Base-by-base conservation (phyloP, 352 stramenopile genomes). In the Pythium myriotylum region DNA sequence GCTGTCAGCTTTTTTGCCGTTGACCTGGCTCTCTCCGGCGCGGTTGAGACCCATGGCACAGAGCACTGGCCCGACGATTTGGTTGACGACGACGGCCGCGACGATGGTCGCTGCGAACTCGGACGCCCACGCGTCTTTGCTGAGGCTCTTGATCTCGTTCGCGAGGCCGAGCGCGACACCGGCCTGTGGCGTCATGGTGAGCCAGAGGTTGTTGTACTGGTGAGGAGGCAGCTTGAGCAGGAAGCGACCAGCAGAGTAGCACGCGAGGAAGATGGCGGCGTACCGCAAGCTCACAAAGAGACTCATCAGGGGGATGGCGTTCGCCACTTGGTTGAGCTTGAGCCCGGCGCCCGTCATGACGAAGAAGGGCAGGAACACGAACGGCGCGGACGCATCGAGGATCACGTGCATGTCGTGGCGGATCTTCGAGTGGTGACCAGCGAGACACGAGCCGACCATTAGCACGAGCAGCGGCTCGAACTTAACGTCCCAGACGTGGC, bases 341-440 rank as follows among this genome's bases (percentile, higher is more conserved):
- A 91, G 59, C 22, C 71, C 71, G 2, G 81, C 81, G 2, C 81
- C 81, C 2, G 81, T 91, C 79, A 91, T 91, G 13, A 88, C 78
- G 72, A 91, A 91, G 65, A 91, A 91, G 6, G 81, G 81, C 26
- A 91, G 54, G 41, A 90, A 88, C 59, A 90, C 77, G 66, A 85
- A 91, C 1, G 81, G 81, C 46, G 81, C 81, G 24, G 72, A 75
- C 2, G 70, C 82, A 32, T 91, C 81, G 2, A 91, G 63, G 32
- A 91, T 89, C 29, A 89, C 79, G 59, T 91, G 81, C 81, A 91
- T 91, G 54, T 91, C 79, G 53, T 89, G 81, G 23, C 81, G 79
- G 48, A 91, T 89, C 7, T 60, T 57, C 3, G 74, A 62, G 52
- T 87, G 74, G 57, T 91, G 81, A 3, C 81, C 81, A 2, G 81